These are phyloP conservation scores for Entelexis sorbosivorans DNA, from an alignment of 1,139 yeast genomes.

Conservation along the genomic window DNA sequence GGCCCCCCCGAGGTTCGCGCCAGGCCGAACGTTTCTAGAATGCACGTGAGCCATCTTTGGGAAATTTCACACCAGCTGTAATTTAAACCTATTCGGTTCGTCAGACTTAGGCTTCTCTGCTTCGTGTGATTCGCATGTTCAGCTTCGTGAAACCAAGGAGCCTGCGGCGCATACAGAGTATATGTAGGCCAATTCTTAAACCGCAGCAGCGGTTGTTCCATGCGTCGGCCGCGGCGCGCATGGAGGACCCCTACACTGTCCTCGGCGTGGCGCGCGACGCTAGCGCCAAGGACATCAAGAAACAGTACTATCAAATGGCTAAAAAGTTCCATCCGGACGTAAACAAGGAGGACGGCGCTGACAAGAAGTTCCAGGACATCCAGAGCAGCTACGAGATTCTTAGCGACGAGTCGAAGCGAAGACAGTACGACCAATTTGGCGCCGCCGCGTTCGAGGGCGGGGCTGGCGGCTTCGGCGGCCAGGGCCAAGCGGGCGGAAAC, in stretches of 20 bases:
- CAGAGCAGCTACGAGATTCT: slow-evolving; percentile 91
- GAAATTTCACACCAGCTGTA: slow-evolving; percentile 1
- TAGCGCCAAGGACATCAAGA: slow-evolving; percentile 73
- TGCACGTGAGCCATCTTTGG: not conserved
- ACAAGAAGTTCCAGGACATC: slow-evolving; percentile 76
- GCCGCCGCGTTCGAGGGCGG: slow-evolving; percentile 68
- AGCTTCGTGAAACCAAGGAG: not conserved
- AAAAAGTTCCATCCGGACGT: slow-evolving; percentile 95
- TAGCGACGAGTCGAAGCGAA: slow-evolving; percentile 75
- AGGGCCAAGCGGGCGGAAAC: slow-evolving; percentile 32
- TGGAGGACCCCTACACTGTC: slow-evolving; percentile 70
- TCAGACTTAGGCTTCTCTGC: not conserved
- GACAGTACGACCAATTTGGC: slow-evolving; percentile 88
- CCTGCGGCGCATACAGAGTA: not conserved
- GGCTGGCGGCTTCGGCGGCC: slow-evolving; percentile 34
- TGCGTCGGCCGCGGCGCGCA: slow-evolving; percentile 15
- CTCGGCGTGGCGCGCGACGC: slow-evolving; percentile 70
- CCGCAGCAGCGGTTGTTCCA: slow-evolving; percentile 16
- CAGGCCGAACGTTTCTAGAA: slow-evolving; percentile 4
- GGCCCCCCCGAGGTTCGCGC: not conserved
- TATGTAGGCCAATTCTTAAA: slow-evolving; percentile 3
- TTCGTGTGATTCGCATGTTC: not conserved
- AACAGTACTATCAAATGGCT: slow-evolving; percentile 86
- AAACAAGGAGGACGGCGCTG: slow-evolving; percentile 82
- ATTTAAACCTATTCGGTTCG: not conserved